Conservation (phyloP, 2,329 filamentous ascomycete genomes). For the Allantophomopsis lycopodina region DNA sequence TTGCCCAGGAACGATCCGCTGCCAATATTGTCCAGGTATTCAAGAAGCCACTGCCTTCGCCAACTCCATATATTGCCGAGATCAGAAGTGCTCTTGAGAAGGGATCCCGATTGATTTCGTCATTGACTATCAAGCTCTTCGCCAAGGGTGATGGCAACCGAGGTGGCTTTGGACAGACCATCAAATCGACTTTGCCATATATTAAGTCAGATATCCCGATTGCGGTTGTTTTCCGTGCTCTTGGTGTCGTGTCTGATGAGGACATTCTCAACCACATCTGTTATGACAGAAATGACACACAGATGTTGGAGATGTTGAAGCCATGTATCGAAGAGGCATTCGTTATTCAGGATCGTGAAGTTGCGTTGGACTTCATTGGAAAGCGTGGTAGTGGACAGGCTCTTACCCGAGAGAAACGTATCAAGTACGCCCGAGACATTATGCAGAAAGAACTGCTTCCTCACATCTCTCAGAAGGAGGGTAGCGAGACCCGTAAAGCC, state of each 20-base stretch:
- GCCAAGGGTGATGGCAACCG: conserved; percentile 71
- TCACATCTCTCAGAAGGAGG: conserved; percentile 90
- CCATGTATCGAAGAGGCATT: conserved; percentile 96
- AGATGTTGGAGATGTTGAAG: conserved; percentile 95
- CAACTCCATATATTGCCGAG: conserved; percentile 86
- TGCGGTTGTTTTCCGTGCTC: conserved; percentile 85
- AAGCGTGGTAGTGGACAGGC: conserved; percentile 72
- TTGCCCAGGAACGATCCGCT: conserved; percentile 92
- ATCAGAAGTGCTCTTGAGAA: conserved; percentile 95
- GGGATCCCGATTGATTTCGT: conserved; percentile 87
- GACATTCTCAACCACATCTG: conserved; percentile 97
- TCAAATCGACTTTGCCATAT: conserved; percentile 84
- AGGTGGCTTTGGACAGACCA: conserved; percentile 72
- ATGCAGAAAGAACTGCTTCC: conserved; percentile 94
- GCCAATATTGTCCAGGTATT: conserved; percentile 99
- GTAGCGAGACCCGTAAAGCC: conserved; percentile 88
- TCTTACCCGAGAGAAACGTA: conserved; percentile 72
- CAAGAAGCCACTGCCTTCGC: conserved; percentile 88
- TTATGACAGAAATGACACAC: conserved; percentile 86
- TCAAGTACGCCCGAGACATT: conserved; percentile 84
- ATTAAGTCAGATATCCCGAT: conserved; percentile 90
- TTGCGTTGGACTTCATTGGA: conserved; percentile 89
- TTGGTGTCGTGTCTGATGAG: conserved; percentile 93
- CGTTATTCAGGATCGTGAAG: conserved; percentile 87
- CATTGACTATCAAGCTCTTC: conserved; percentile 80